Evolutionary conservation across 2,329 filamentous ascomycete genomes (phyloP).

Genomic region (Fusarium tuaranense): DNA sequence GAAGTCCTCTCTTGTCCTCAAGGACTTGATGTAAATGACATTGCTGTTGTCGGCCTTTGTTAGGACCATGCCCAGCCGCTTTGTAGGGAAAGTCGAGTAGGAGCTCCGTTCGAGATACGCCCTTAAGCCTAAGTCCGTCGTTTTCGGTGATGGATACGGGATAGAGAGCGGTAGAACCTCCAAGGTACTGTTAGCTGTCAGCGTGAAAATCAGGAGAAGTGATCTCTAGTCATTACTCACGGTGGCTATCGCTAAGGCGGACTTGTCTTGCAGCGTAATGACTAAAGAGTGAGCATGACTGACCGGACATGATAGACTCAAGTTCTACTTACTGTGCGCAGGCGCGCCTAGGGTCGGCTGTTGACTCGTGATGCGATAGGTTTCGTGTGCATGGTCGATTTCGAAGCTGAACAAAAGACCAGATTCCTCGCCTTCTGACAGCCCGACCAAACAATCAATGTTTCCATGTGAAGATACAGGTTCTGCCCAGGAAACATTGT

Average conservation of each 20-base stretch:
- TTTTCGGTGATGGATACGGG: background rate
- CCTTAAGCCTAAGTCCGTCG: background rate
- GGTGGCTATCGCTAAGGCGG: background rate
- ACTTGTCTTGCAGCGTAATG: background rate
- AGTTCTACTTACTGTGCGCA: conserved; percentile 1
- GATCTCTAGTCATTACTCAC: background rate
- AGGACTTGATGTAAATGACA: conserved; percentile 6
- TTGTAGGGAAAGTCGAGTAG: background rate
- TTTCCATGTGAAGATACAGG: background rate
- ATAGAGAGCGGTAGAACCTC: conserved; percentile 3
- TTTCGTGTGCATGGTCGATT: background rate
- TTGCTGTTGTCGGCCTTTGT: conserved; percentile 5
- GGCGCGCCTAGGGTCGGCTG: conserved; percentile 3
- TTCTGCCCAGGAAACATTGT: conserved; percentile 10
- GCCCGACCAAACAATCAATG: background rate
- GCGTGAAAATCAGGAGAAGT: background rate
- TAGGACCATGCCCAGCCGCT: conserved; percentile 1
- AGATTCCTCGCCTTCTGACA: conserved; percentile 1
- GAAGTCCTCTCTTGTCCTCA: background rate
- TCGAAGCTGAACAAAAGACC: conserved; percentile 1
- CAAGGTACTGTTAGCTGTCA: background rate
- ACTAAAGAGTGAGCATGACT: background rate
- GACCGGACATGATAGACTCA: background rate
- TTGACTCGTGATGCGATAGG: background rate
- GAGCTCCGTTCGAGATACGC: background rate